Percentiles rank a stretch among this genome's conserved stretches.
Evolutionary conservation across 176 grass and related monocot genomes (phyloP).

Genomic region (Triticum aestivum): IWGSC_CS_RefSeq_v2.1 NC_057794.1:243822969-243823468

Average conservation of each 20-base stretch:
- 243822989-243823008: neutral
- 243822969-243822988: neutral
- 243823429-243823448: slow-evolving; percentile 3
- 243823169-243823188: neutral
- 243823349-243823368: slow-evolving; percentile 58
- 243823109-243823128: neutral
- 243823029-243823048: slow-evolving; percentile 11
- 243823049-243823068: neutral
- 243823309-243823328: neutral
- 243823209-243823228: slow-evolving; percentile 4
- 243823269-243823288: slow-evolving; percentile 4
- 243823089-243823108: neutral
- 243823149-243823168: neutral
- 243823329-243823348: slow-evolving; percentile 45
- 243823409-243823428: neutral
- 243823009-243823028: neutral
- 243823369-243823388: slow-evolving; percentile 83
- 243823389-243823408: slow-evolving; percentile 84
- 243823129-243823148: slow-evolving; percentile 28
- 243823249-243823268: slow-evolving; percentile 19
- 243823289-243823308: neutral
- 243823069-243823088: neutral
- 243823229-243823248: neutral
- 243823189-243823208: neutral
- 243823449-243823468: neutral